A percentile compares a stretch with the other conserved stretches of the same genome.
These are phyloP conservation scores for Talaromyces adpressus DNA, from an alignment of 495 filamentous ascomycete genomes.

Conservation along the genomic window DNA sequence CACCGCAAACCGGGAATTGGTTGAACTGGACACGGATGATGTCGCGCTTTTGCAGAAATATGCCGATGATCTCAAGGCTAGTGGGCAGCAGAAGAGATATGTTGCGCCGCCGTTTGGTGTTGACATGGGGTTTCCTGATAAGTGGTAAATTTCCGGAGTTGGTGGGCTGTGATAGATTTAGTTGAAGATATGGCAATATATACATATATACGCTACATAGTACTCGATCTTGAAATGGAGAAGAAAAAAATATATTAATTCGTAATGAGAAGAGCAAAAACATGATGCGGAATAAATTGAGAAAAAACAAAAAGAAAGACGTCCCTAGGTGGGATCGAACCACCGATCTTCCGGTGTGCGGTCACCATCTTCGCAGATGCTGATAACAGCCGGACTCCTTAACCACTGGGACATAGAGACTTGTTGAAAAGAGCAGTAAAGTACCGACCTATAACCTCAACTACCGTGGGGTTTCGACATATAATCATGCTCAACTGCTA, in stretches of 20 bases:
- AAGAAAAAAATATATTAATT: neutral
- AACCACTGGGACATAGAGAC: constrained; percentile 6
- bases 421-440: no score
- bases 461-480: no score
- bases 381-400: constrained; percentile 6
- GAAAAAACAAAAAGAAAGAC: neutral
- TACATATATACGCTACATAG: neutral
- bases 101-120: constrained; percentile 76
- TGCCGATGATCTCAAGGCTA: constrained; percentile 49
- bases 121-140: constrained; percentile 73
- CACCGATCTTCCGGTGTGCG: constrained; percentile 4
- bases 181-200: neutral
- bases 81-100: constrained; percentile 58
- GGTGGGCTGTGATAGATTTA: neutral
- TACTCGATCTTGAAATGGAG: neutral
- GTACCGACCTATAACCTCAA: no score
- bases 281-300: neutral
- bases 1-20: constrained; percentile 62
- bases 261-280: neutral
- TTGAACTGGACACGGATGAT: constrained; percentile 60
- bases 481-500: no score
- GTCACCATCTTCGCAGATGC: neutral
- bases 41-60: constrained; percentile 57
- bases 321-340: constrained; percentile 6
- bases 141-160: constrained; percentile 22